Base-by-base conservation (phyloP, 2,329 filamentous ascomycete species). In the Fusarium gaditjirri region DNA sequence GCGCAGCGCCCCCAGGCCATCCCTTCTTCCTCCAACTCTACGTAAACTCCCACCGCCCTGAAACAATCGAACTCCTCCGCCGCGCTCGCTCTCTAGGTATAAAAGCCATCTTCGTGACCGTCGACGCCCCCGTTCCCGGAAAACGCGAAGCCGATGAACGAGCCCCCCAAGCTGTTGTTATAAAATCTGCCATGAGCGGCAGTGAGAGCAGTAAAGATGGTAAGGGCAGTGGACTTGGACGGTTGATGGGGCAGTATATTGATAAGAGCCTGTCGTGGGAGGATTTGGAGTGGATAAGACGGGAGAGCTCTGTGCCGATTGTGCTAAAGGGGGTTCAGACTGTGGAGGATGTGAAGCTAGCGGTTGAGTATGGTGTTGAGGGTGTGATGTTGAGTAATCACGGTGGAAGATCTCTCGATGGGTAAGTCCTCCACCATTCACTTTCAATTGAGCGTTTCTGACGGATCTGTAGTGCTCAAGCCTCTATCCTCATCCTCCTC, bases 351-450 rank as follows among this genome's bases (percentile, higher is more conserved):
- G 88, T 88, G 1, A 82, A 82, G 19, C 74, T 83, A 41, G 87
- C 88, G 0, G 82, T 86, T 59, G 78, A 85, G 47, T 78, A 82
- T 59, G 87, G 86, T 0, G 81, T 86, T 52, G 84, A 88, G 63
- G 88, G 87, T 2, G 86, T 90, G 50, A 77, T 89, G 63, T 71
- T 90, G 38, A 88, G 85, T 66, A 90, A 90, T 67, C 88, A 90
- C 61, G 88, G 88, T 23, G 88, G 88, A 6, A 81, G 88, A 33
- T 86, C 87, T 3, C 80, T 88, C 3, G 88, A 90, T 56, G 86
- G 85, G 77, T 75, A 55, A 65, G 73, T 62, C 2, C 6, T 7
- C 17, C 29, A 1, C 5, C 1, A 4, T 0, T 3, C 11, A 5
- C 7, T 10, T 0, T 3, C 1, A 3, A 1, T 3, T 0, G 23